These are phyloP conservation scores for Trametes versicolor DNA, from an alignment of 1,284 basidiomycete species.

Conservation along the genomic window DNA sequence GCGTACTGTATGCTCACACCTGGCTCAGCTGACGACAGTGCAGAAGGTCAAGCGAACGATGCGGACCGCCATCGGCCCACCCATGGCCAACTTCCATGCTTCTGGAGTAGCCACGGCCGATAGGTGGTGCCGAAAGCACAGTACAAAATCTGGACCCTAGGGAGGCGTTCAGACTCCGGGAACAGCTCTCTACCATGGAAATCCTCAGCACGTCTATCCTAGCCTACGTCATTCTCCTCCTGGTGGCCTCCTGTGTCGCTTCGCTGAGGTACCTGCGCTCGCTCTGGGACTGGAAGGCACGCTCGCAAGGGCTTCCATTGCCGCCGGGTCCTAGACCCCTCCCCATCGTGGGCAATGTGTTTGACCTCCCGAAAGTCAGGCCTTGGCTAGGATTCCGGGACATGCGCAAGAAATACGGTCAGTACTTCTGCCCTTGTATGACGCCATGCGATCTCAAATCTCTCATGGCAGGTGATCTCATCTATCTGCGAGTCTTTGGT, in stretches of 20 bases:
- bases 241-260: neutral
- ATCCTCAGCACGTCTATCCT: neutral
- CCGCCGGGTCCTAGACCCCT: neutral
- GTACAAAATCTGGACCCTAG: neutral
- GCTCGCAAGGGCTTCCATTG: constrained; percentile 1
- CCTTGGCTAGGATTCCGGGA: neutral
- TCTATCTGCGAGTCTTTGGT: neutral
- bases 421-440: neutral
- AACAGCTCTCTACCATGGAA: no score
- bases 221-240: neutral
- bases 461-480: neutral
- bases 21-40: neutral
- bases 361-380: neutral
- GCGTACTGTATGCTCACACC: no score
- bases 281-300: neutral
- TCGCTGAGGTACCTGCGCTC: neutral
- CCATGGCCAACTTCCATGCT: neutral
- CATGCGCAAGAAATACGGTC: neutral
- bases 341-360: constrained; percentile 1
- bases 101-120: neutral
- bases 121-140: neutral
- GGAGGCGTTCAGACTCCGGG: neutral
- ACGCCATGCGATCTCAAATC: neutral
- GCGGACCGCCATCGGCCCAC: neutral
- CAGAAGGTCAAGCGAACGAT: neutral